Base-by-base conservation (phyloP, 2,329 filamentous ascomycete genomes). In the Aspergillus sp. region DNA sequence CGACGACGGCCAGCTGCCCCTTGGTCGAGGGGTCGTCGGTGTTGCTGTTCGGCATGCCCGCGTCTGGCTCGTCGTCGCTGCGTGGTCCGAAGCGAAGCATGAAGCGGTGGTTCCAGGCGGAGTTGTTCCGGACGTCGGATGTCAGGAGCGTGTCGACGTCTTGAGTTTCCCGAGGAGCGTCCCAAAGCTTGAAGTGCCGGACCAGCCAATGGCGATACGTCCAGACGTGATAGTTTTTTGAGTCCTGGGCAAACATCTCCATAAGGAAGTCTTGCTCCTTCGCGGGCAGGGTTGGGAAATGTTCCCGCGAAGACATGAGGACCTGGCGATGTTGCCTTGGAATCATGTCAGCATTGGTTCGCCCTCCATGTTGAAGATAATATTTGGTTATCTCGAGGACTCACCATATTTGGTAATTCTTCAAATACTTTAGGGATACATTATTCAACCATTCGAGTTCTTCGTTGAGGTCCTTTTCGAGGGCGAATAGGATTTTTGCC, bases 211-310 rank as follows among this genome's bases (percentile, higher is more conserved):
- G 90, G 53, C 94, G 82, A 76, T 97, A 99, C 50, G 87, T 90
- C 94, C 94, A 99, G 45, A 97, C 94, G 69, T 99, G 94, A 71
- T 99, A 97, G 77, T 99, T 99, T 76, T 99, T 99, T 46, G 88
- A 84, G 69, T 99, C 94, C 62, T 88, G 81, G 38, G 80, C 82
- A 50, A 99, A 86, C 82, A 99, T 97, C 44, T 80, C 73, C 53
- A 80, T 81, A 54, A 96, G 82, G 70, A 97, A 97, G 13, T 79
- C 79, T 17, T 81, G 78, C 74, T 99, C 94, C 3, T 82, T 82
- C 3, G 78, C 69, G 10, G 82, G 83, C 48, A 90, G 79, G 16
- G 68, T 77, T 13, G 82, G 75, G 52, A 79, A 79, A 61, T 77
- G 59, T 7, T 56, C 50, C 50, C 55, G 55, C 52, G 67, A 85